Conservation (phyloP, 495 filamentous ascomycete genomes). For the Neurospora africana region DNA sequence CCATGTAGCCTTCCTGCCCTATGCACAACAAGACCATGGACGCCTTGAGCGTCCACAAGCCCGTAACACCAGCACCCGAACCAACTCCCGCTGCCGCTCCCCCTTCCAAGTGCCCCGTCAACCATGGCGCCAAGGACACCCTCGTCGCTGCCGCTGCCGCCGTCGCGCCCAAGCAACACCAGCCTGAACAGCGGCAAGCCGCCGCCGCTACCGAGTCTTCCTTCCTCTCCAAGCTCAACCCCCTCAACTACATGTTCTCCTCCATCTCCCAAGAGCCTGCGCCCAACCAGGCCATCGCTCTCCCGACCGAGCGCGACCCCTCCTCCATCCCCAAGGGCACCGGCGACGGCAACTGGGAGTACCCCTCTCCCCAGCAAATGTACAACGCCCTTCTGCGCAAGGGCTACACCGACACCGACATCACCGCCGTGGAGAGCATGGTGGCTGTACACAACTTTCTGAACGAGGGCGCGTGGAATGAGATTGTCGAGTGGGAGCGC, state of each 20-base stretch:
- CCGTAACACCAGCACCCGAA: constrained; percentile 22
- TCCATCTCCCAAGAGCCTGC: constrained; percentile 70
- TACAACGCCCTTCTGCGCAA: constrained; percentile 96
- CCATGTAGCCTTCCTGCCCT: constrained; percentile 69
- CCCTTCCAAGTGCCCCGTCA: constrained; percentile 36
- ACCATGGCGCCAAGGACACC: constrained; percentile 20
- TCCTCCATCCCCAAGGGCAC: constrained; percentile 82
- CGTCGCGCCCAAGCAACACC: constrained; percentile 22
- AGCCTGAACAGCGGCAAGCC: background rate
- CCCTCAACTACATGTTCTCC: constrained; percentile 92
- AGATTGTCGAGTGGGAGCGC: constrained; percentile 87
- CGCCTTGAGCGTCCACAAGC: constrained; percentile 24
- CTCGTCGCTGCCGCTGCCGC: constrained; percentile 31
- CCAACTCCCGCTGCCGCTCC: constrained; percentile 34
- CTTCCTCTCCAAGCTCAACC: constrained; percentile 67
- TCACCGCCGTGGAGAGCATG: constrained; percentile 92
- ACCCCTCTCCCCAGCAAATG: constrained; percentile 97
- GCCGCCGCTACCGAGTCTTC: constrained; percentile 24
- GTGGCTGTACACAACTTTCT: constrained; percentile 95
- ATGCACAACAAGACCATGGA: constrained; percentile 63
- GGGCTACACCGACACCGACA: constrained; percentile 86
- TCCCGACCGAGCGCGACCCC: constrained; percentile 66
- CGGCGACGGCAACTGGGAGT: constrained; percentile 79
- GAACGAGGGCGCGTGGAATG: constrained; percentile 93
- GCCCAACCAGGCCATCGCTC: constrained; percentile 55